phyloP scores from a whole-genome alignment of 2,329 filamentous ascomycete genomes.

The Botrytis cinerea region DNA sequence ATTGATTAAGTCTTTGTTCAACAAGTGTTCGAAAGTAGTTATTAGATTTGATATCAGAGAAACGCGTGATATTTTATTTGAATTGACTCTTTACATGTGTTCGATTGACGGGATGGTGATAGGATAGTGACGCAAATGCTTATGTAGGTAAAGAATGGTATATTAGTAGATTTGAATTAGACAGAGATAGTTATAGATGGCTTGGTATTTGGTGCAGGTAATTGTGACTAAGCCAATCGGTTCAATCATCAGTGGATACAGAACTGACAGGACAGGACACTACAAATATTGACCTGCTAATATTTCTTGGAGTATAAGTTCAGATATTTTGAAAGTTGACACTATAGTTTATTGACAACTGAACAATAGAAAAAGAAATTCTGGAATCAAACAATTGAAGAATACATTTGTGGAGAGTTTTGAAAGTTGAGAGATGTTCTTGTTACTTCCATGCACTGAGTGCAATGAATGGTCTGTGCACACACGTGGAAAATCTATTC shows the following conservation, averaged over 20 bases:
- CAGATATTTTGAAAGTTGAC: too few species aligned
- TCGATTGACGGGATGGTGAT: not conserved
- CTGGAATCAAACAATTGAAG: not conserved
- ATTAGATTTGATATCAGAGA: not conserved
- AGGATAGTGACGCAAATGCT: not conserved
- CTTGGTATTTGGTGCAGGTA: not conserved
- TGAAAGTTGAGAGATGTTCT: not conserved
- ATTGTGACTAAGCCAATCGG: not conserved
- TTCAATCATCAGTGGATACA: not conserved
- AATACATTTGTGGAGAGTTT: not conserved
- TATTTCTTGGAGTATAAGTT: too few species aligned
- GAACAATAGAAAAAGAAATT: accelerated
- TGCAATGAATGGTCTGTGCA: slow-evolving; percentile 4
- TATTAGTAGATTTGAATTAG: not conserved
- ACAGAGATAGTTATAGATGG: not conserved
- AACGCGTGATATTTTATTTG: not conserved
- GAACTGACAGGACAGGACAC: too few species aligned
- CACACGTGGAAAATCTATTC: not conserved
- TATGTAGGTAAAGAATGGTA: not conserved
- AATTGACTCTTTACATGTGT: accelerated
- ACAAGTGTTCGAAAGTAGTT: not conserved
- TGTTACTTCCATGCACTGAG: not conserved
- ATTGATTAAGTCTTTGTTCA: not conserved
- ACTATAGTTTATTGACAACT: accelerated
- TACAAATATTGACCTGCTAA: too few species aligned